phyloP scores from a whole-genome alignment of 768 basidiomycete species.

The Pisolithus sp. region DNA sequence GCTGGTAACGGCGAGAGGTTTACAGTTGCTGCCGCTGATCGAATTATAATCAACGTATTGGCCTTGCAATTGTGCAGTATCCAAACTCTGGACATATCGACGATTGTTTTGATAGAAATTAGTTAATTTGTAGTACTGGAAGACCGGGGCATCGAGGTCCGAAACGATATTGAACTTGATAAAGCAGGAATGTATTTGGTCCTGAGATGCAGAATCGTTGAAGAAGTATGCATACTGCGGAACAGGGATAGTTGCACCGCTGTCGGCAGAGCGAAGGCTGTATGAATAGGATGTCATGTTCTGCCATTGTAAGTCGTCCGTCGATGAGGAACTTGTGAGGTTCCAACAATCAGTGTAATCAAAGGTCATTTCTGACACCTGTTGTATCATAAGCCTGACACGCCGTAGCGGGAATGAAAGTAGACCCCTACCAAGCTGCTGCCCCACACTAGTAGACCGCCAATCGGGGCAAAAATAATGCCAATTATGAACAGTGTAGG shows the following conservation, averaged over 20 bases:
- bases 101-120: constrained; percentile 99
- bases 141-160: constrained; percentile 64
- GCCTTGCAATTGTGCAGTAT: constrained; percentile 82
- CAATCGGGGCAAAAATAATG: constrained; percentile 92
- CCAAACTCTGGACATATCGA: constrained; percentile 89
- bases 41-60: constrained; percentile 40
- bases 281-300: constrained; percentile 63
- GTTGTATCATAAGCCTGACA: constrained; percentile 6
- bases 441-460: constrained; percentile 92
- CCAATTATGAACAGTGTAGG: constrained; percentile 95
- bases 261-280: constrained; percentile 54
- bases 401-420: constrained; percentile 19
- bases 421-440: constrained; percentile 48
- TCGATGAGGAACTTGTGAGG: constrained; percentile 31
- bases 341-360: constrained; percentile 93
- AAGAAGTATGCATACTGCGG: constrained; percentile 76
- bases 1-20: constrained; percentile 61
- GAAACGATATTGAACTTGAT: constrained; percentile 81
- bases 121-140: constrained; percentile 94
- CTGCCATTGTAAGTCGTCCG: constrained; percentile 33
- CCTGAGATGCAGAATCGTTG: constrained; percentile 38
- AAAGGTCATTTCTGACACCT: constrained; percentile 90
- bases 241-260: constrained; percentile 36
- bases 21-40: constrained; percentile 76
- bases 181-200: constrained; percentile 55